Evolutionary conservation across 2,329 filamentous ascomycete genomes (phyloP), one percentile per base, ranked within the genome.

Genomic region (Botrytis cinerea): DNA sequence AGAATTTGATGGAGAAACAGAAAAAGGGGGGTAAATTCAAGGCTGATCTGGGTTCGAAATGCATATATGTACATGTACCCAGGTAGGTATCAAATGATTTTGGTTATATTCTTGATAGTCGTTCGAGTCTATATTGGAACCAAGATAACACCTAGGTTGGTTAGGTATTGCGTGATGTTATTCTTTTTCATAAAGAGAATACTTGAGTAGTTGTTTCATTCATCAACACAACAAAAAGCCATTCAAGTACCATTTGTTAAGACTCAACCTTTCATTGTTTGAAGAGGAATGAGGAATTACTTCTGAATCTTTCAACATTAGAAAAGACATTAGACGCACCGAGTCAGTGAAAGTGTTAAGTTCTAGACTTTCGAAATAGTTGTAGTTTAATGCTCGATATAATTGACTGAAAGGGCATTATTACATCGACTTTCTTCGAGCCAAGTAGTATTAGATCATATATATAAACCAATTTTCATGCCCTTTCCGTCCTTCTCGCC

Each of bases 141-240:
- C 20, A n/a, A 38, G 16, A 51, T 40, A 14, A 14, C 5, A n/a
- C 2, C n/a, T n/a, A 57, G 51, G n/a, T 28, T 28, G 64, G 22
- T 68, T 57, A 57, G 64, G 32, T 68, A 32, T 69, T 69, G 66
- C 38, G 48, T 57, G 35, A 57, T 69, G 6, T 69, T 66, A 32
- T 66, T 16, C 25, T 32, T 43, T 43, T 32, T 57, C 35, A 69
- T 38, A 69, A 57, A 45, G 66, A 69, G n/a, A 57, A 69, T 32
- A 25, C 14, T 25, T 1, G 16, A 57, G 18, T 22, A 28, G 35
- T 43, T n/a, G 25, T 32, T 43, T 32, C 66, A 32, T 57, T 68
- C 18, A 69, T 57, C 2, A 28, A 45, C 38, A 43, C n/a, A 57
- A 43, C 35, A 25, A 18, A 67, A 43, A 12, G 35, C 66, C n/a